Conservation (phyloP, 2,329 filamentous ascomycete species). For the Penicillium sp. region DNA sequence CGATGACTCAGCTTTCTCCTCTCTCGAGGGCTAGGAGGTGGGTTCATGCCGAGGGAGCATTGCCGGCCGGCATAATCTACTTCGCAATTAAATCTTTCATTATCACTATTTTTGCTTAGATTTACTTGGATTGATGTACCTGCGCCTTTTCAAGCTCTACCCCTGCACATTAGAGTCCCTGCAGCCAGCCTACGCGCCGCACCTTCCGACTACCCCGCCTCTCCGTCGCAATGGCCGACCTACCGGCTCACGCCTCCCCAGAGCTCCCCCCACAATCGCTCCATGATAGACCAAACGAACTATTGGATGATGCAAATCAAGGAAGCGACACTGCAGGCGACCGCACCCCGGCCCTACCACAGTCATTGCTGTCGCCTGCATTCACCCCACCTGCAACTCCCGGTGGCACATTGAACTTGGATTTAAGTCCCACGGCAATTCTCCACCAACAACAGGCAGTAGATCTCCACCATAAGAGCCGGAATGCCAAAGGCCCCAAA, state of each 20-base stretch:
- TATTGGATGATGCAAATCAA: conserved; percentile 22
- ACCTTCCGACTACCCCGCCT: conserved; percentile 8
- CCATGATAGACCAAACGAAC: conserved; percentile 14
- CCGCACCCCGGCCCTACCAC: conserved; percentile 50
- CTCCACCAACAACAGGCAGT: conserved; percentile 32
- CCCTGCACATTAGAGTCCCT: neutral
- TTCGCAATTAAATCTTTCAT: conserved; percentile 2
- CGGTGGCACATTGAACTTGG: conserved; percentile 35
- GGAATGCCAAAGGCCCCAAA: conserved; percentile 60
- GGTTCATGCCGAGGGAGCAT: conserved; percentile 19
- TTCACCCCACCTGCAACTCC: conserved; percentile 50
- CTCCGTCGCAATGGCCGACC: conserved; percentile 48
- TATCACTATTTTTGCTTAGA: conserved; percentile 9
- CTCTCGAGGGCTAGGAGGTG: neutral
- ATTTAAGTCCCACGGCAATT: conserved; percentile 28
- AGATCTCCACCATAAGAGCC: conserved; percentile 25
- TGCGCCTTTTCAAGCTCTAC: neutral
- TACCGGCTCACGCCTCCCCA: conserved; percentile 57
- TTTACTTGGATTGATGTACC: conserved; percentile 9
- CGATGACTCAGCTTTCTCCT: conserved; percentile 23
- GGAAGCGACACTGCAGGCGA: conserved; percentile 27
- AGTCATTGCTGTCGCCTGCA: conserved; percentile 54
- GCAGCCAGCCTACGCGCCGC: conserved; percentile 1
- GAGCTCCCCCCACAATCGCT: conserved; percentile 45
- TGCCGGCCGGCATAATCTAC: conserved; percentile 11